Evolutionary conservation across 352 stramenopile species (phyloP).

Genomic region (Blastocystis sp.): DNA sequence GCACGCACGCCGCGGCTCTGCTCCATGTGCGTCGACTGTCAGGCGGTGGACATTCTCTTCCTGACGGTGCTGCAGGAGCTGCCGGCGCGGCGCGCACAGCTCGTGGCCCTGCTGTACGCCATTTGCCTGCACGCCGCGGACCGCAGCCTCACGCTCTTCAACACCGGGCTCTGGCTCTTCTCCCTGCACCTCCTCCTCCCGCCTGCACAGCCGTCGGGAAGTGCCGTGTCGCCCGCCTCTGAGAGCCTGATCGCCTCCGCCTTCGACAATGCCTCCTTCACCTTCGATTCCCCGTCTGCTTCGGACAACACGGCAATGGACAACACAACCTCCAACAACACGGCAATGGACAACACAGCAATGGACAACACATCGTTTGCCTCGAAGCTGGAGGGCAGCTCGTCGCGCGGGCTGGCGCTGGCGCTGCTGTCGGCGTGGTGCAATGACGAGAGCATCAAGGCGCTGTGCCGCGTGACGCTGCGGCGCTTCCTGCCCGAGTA

Average conservation of each 20-base stretch:
- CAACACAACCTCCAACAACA: no score
- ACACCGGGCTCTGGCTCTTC: slow-evolving; percentile 24
- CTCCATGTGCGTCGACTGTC: background rate
- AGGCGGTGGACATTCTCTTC: slow-evolving; percentile 10
- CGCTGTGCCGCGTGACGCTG: slow-evolving; percentile 26
- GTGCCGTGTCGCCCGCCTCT: no score
- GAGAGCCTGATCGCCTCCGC: no score
- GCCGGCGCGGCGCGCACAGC: background rate
- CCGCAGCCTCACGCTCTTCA: background rate
- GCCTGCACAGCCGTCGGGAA: background rate
- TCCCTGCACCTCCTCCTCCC: slow-evolving; percentile 38
- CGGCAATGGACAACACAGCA: no score
- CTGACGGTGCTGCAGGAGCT: slow-evolving; percentile 11
- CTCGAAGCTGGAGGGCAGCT: no score
- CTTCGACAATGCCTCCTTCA: background rate
- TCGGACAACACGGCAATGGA: no score
- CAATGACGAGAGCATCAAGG: slow-evolving; percentile 5
- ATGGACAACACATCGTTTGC: no score
- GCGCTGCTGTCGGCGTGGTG: slow-evolving; percentile 3
- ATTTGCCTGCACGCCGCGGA: background rate
- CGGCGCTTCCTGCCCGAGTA: slow-evolving; percentile 36
- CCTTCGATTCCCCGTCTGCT: no score
- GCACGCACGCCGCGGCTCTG: background rate
- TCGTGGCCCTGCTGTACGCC: slow-evolving; percentile 1
- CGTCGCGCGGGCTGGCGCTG: background rate